A percentile compares a stretch with the other conserved stretches of the same genome.
Conservation (phyloP, 208 protist species). For the Phytomonas sp. region DNA sequence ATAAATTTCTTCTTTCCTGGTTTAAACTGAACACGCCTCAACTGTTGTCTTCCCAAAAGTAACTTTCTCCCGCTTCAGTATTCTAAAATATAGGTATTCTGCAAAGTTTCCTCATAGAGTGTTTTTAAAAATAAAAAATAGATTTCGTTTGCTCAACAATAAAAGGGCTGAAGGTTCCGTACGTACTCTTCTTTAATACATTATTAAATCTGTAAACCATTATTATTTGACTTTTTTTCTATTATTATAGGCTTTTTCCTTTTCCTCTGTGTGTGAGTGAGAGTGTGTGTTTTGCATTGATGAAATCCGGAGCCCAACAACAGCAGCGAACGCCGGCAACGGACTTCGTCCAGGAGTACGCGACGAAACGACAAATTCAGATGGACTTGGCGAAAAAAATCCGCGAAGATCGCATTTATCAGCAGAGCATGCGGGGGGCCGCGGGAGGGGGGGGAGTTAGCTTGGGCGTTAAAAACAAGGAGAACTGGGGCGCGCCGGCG, state of each 20-base stretch:
- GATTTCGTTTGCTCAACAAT: background rate
- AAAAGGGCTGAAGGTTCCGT: background rate
- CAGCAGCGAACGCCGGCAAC: slow-evolving; percentile 31
- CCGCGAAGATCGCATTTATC: slow-evolving; percentile 54
- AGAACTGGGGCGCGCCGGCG: background rate
- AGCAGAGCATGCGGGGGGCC: slow-evolving; percentile 7
- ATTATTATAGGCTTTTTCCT: background rate
- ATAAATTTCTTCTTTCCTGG: slow-evolving; percentile 8
- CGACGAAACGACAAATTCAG: slow-evolving; percentile 75
- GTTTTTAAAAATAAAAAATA: background rate
- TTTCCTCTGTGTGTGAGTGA: slow-evolving; percentile 8
- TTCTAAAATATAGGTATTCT: background rate
- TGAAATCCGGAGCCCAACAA: slow-evolving; percentile 3
- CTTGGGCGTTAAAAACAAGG: background rate
- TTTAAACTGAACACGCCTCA: background rate
- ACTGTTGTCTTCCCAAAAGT: background rate
- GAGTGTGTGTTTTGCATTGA: slow-evolving; percentile 9
- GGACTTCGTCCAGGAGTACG: slow-evolving; percentile 86
- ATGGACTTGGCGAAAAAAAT: slow-evolving; percentile 65
- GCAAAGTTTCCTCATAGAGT: background rate
- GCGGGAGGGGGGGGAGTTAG: background rate
- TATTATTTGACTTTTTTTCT: background rate
- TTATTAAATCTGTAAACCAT: background rate
- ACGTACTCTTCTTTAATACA: background rate
- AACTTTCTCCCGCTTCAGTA: background rate